Percentiles rank a stretch among this genome's conserved stretches.
These are phyloP conservation scores for Smallanthus sonchifolius DNA, from an alignment of 129 eudicot species.

Conservation along the genomic window DNA sequence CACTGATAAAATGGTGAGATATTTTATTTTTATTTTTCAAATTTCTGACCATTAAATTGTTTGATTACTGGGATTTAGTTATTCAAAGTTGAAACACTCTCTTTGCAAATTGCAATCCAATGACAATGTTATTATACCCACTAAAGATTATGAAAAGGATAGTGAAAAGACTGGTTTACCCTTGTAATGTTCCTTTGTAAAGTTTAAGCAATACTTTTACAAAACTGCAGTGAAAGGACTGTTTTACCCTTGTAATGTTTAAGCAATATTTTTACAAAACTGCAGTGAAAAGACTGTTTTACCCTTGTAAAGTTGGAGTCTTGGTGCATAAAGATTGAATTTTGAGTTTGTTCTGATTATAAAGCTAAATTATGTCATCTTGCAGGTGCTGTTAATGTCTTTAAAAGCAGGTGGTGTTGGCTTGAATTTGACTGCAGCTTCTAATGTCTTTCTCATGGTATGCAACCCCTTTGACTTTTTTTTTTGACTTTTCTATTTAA, in stretches of 20 bases:
- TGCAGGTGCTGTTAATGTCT: conserved; percentile 71
- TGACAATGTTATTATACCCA: neutral
- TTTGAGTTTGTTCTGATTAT: conserved; percentile 11
- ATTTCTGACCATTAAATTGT: neutral
- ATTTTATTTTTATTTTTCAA: neutral
- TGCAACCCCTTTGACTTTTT: conserved; percentile 11
- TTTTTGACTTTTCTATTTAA: neutral
- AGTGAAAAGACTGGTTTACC: neutral
- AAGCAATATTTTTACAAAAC: neutral
- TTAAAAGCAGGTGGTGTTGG: conserved; percentile 93
- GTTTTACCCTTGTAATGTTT: neutral
- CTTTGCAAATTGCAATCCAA: neutral
- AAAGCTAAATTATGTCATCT: conserved; percentile 8
- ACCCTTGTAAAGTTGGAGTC: neutral
- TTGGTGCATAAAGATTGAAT: neutral
- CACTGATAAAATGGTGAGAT: conserved; percentile 52
- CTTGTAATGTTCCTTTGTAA: neutral
- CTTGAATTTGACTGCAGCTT: conserved; percentile 84
- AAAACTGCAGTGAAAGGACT: neutral
- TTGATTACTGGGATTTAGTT: neutral
- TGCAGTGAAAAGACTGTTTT: neutral
- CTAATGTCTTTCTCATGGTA: conserved; percentile 88
- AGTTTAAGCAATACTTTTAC: neutral
- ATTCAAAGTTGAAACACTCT: neutral
- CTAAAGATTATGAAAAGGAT: neutral